A percentile compares a stretch with the other conserved stretches of the same genome.
Evolutionary conservation across 345 rosid species (phyloP).

Genomic region (Eucalyptus cladocalyx): DNA sequence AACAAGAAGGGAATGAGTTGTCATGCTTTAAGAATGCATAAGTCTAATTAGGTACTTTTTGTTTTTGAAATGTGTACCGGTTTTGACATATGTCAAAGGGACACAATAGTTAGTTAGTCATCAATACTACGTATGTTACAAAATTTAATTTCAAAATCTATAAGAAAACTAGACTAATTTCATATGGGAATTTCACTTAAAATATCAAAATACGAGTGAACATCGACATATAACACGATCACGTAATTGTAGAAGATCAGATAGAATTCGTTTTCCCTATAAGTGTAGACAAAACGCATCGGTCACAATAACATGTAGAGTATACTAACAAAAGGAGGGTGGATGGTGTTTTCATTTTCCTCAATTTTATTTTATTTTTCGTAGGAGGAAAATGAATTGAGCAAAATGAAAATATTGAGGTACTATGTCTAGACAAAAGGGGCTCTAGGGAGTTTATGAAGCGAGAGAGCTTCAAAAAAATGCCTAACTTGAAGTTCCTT

Average conservation of each 20-base stretch:
- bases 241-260: background rate
- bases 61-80: too few species aligned
- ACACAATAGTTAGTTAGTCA: background rate
- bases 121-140: too few species aligned
- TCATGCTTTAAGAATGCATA: too few species aligned
- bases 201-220: background rate
- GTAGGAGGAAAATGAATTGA: too few species aligned
- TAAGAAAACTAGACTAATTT: background rate
- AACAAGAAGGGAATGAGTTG: too few species aligned
- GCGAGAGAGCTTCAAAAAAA: background rate
- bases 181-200: background rate
- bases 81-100: background rate
- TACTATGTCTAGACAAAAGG: background rate
- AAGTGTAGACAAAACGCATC: background rate
- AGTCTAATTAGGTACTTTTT: too few species aligned
- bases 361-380: too few species aligned
- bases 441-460: background rate
- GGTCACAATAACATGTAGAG: background rate
- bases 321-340: background rate
- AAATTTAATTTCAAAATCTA: too few species aligned
- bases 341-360: background rate
- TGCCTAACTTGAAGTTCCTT: background rate
- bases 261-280: too few species aligned
- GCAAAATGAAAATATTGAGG: background rate
- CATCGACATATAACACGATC: background rate